Evolutionary conservation across 108 stramenopile genomes (phyloP).

Genomic region (Discostella pseudostelligera): DNA sequence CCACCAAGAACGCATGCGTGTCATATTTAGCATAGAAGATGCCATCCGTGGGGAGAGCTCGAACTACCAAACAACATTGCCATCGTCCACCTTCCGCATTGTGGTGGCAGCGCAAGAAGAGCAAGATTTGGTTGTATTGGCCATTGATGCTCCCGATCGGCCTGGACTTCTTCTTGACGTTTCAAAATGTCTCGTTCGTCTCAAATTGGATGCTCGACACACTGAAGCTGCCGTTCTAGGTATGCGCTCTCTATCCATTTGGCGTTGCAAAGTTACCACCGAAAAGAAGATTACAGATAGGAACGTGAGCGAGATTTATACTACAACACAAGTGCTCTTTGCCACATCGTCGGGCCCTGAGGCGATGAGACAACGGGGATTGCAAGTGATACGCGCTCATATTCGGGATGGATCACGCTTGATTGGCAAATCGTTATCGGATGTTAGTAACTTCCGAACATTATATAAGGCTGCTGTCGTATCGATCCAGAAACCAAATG

Average conservation of each 20-base stretch:
- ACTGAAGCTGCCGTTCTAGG: conserved; percentile 74
- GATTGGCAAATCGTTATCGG: conserved; percentile 49
- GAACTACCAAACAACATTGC: neutral
- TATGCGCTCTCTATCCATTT: conserved; percentile 69
- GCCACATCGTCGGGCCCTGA: conserved; percentile 35
- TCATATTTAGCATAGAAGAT: conserved; percentile 20
- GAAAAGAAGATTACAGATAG: conserved; percentile 45
- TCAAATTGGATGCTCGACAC: conserved; percentile 56
- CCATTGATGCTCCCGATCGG: conserved; percentile 46
- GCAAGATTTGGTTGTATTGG: conserved; percentile 45
- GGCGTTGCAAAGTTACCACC: conserved; percentile 71
- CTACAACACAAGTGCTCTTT: conserved; percentile 39
- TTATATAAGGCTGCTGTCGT: conserved; percentile 74
- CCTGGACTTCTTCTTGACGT: conserved; percentile 60
- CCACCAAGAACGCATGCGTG: conserved; percentile 21
- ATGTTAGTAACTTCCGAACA: conserved; percentile 59
- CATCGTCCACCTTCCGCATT: neutral
- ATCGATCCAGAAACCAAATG: conserved; percentile 44
- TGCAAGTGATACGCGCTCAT: conserved; percentile 67
- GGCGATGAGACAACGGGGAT: conserved; percentile 51
- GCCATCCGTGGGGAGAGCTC: conserved; percentile 12
- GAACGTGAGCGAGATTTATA: conserved; percentile 61
- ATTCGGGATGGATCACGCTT: conserved; percentile 55
- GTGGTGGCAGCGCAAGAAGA: conserved; percentile 24
- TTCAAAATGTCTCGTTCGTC: neutral